A percentile compares a stretch with the other conserved stretches of the same genome.
phyloP scores from a whole-genome alignment of 2,329 filamentous ascomycete species.

The Cephalotrichum gorgonifer region DNA sequence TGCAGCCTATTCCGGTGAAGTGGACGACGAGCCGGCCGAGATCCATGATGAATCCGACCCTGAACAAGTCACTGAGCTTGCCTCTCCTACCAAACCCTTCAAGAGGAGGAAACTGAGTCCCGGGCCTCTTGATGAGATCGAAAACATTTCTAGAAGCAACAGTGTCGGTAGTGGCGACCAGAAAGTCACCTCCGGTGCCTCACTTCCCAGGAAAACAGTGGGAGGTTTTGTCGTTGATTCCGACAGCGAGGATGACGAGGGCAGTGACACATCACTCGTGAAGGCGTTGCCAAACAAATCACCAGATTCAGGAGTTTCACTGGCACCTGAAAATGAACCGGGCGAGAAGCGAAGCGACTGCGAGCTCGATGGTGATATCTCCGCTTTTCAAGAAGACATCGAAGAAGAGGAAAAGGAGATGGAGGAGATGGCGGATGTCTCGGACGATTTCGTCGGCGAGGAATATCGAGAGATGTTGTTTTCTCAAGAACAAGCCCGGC shows the following conservation, averaged over 20 bases:
- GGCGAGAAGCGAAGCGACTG: neutral
- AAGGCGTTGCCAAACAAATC: neutral
- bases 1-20: constrained; percentile 11
- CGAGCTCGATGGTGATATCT: neutral
- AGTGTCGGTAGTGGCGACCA: neutral
- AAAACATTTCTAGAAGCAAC: neutral
- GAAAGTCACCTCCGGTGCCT: neutral
- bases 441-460: constrained; percentile 45
- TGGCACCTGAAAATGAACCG: neutral
- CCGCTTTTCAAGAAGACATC: neutral
- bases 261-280: constrained; percentile 4
- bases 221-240: constrained; percentile 57
- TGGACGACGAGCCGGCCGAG: constrained; percentile 1
- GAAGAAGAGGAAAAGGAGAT: neutral
- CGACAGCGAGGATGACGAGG: constrained; percentile 37
- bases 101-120: constrained; percentile 32
- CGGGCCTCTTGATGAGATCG: neutral
- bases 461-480: constrained; percentile 57
- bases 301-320: neutral
- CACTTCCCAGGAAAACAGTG: constrained; percentile 3
- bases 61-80: neutral
- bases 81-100: constrained; percentile 11
- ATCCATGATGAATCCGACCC: constrained; percentile 10
- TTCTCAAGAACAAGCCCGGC: constrained; percentile 65
- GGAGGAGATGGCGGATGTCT: constrained; percentile 17